Evolutionary conservation across 2,329 filamentous ascomycete genomes (phyloP), one percentile per base, ranked within the genome.

Genomic region (Intubia oerlemansii): DNA sequence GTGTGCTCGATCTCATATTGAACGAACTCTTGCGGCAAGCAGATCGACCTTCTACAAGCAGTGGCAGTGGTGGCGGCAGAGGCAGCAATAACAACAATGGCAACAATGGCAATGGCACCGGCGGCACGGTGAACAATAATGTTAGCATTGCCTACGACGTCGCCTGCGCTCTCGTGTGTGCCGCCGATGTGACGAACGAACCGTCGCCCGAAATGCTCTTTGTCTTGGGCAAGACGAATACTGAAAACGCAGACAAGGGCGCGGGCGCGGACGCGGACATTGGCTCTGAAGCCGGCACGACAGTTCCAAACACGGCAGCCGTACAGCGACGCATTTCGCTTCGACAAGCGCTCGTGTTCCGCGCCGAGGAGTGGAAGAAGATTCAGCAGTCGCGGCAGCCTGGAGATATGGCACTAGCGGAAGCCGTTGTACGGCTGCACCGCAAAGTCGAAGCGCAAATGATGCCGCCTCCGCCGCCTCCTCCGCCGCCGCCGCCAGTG

Each of bases 101-200:
- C n/a, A n/a, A n/a, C n/a, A n/a, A n/a, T n/a, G n/a, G n/a, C n/a
- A n/a, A n/a, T n/a, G n/a, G n/a, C n/a, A n/a, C n/a, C n/a, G n/a
- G n/a, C n/a, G n/a, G n/a, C n/a, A n/a, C n/a, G n/a, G n/a, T n/a
- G n/a, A 19, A 56, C 1, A 64, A 65, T 5, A 66, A 63, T 36
- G 66, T 62, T 2, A 59, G 62, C 31, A 52, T 71, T 5, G 67
- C 66, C 0, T 64, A 81, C 31, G 78, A 84, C 39, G 58, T 82
- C 8, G 74, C 65, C 3, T 66, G 64, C 3, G 65, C 72, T 1
- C 52, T 84, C 7, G 56, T 84, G 8, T 79, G 75, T 41, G 67
- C 74, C 1, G 73, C 75, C 0, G 60, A 71, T 39, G 54, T 38
- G 47, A 56, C 33, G 41, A 51, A 57, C 37, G 48, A 54, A 29